Evolutionary conservation across 139 green algal species (phyloP).

Genomic region (Micromonas commoda): DNA sequence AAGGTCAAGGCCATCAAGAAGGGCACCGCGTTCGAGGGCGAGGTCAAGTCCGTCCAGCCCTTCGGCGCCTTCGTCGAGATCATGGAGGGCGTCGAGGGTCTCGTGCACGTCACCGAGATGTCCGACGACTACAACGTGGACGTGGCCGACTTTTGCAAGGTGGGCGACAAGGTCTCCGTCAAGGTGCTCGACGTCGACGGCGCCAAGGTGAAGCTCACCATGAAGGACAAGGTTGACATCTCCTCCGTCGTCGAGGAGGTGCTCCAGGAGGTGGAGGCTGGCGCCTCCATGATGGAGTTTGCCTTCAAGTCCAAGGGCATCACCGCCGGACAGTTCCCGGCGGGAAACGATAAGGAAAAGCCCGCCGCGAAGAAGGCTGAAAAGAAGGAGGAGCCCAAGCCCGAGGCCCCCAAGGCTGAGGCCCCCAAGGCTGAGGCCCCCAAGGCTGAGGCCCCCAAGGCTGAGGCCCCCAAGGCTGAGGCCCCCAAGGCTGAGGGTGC

Average conservation of each 20-base stretch:
- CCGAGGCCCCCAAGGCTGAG: neutral
- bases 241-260: constrained; percentile 35
- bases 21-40: constrained; percentile 24
- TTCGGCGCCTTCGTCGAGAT: constrained; percentile 70
- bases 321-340: constrained; percentile 18
- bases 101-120: constrained; percentile 64
- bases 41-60: constrained; percentile 42
- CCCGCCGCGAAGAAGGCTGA: constrained; percentile 24
- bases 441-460: constrained; percentile 20
- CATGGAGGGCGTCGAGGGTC: constrained; percentile 51
- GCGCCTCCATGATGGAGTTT: neutral
- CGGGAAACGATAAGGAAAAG: neutral
- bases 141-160: neutral
- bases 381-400: constrained; percentile 11
- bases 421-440: constrained; percentile 25
- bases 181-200: constrained; percentile 20
- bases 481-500: constrained; percentile 16
- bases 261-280: neutral
- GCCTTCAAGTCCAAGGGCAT: constrained; percentile 23
- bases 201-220: constrained; percentile 43
- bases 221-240: constrained; percentile 48
- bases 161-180: constrained; percentile 24
- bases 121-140: constrained; percentile 36
- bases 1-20: constrained; percentile 40
- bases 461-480: constrained; percentile 30